Base-by-base conservation (phyloP, 1,284 basidiomycete genomes). In the Bondarzewia mesenterica region DNA sequence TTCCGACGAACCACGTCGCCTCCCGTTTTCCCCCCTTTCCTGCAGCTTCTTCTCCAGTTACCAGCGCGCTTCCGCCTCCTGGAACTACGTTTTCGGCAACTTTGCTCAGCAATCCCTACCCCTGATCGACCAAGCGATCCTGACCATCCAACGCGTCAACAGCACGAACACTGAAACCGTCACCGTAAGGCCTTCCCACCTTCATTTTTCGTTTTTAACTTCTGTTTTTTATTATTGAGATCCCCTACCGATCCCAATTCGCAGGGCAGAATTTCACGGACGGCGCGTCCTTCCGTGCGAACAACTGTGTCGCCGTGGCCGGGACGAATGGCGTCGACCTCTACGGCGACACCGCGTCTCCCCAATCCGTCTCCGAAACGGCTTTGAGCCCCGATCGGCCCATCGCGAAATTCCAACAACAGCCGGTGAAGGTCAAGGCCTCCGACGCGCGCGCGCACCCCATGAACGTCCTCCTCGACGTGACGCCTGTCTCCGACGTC, bases 91-190 rank as follows among this genome's bases (percentile, higher is more conserved):
- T 50, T 68, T 82, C 71, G 80, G 80, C 15, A 76, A 82, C 51
- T 83, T 82, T 58, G 80, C 79, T 1, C 74, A 77, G 51, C 71
- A 75, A 54, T 66, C 75, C 1, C 70, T 80, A 21, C 80, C 80
- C 2, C 60, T 81, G 16, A 63, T 60, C 23, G 78, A 82, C 55
- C 63, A 61, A 1, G 79, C 73, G n/a, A 65, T 62, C 1, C 59
- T 82, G 48, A 73, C 67, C 1, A 64, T 82, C 16, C 68, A 73
- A 47, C 69, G 71, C 12, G 58, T 66, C 26, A 71, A 72, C 48
- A 67, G 67, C 37, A 70, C 57, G 8, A 51, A 50, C 5, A 63
- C 65, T 12, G 75, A 78, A 44, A 72, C 68, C 4, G 63, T 79
- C 52, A 69, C 66, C 1, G 75, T 75, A 36, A 41, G 66, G 58